These are phyloP conservation scores for Pleurotus eryngii DNA, from an alignment of 768 basidiomycete species.

Conservation along the genomic window DNA sequence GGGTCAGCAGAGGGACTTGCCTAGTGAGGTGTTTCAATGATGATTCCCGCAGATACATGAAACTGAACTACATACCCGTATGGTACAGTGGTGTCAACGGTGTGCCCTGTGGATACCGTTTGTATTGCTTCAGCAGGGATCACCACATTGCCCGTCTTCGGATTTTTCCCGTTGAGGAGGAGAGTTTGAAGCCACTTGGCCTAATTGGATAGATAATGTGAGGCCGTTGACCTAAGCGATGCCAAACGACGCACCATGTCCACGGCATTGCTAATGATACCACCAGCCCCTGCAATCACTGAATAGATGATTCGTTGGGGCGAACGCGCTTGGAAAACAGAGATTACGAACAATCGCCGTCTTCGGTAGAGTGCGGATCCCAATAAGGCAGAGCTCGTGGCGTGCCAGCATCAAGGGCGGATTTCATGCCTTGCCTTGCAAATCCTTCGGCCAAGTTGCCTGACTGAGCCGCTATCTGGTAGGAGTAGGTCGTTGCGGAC, in stretches of 20 bases:
- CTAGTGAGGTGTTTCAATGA: not conserved
- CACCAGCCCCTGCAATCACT: conserved; percentile 28
- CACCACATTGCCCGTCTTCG: conserved; percentile 19
- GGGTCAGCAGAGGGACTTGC: conserved; percentile 18
- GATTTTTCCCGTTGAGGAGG: conserved; percentile 20
- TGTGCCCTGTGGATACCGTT: conserved; percentile 20
- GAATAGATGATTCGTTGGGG: not conserved
- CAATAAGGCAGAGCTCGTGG: conserved; percentile 19
- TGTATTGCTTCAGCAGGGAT: conserved; percentile 22
- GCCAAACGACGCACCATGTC: conserved; percentile 19
- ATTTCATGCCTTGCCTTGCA: conserved; percentile 16
- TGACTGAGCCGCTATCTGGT: conserved; percentile 18
- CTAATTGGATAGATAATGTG: conserved; percentile 8
- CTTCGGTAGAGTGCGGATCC: conserved; percentile 12
- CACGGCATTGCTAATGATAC: conserved; percentile 21
- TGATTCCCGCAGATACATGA: not conserved
- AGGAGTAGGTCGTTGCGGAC: conserved; percentile 24
- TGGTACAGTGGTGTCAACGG: conserved; percentile 14
- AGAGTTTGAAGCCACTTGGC: conserved; percentile 24
- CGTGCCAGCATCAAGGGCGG: conserved; percentile 19
- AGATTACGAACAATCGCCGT: conserved; percentile 20
- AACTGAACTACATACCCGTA: not conserved
- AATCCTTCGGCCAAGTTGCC: conserved; percentile 24
- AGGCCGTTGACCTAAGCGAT: not conserved
- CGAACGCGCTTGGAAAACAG: not conserved